These are phyloP conservation scores for Carex kokanica DNA, from an alignment of 176 grass and related monocot species.

Conservation along the genomic window DNA sequence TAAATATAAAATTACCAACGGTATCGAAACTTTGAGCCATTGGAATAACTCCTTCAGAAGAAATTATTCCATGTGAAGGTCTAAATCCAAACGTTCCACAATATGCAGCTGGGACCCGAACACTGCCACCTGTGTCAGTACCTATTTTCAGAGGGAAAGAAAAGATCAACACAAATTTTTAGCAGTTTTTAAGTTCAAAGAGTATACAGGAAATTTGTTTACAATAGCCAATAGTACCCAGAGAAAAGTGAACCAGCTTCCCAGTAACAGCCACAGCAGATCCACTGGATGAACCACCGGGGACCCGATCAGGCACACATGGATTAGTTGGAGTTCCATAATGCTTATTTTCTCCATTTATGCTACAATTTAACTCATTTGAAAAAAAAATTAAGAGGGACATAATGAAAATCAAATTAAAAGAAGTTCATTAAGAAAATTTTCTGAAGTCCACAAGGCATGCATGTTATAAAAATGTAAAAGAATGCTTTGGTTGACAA, in stretches of 20 bases:
- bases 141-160: constrained; percentile 36
- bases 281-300: constrained; percentile 86
- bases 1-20: constrained; percentile 45
- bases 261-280: constrained; percentile 74
- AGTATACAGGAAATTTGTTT: not conserved
- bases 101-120: constrained; percentile 83
- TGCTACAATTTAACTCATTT: constrained; percentile 30
- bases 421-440: not conserved
- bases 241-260: constrained; percentile 63
- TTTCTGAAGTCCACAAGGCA: not conserved
- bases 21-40: constrained; percentile 90
- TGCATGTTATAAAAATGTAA: not conserved
- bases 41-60: constrained; percentile 41
- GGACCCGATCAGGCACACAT: constrained; percentile 57
- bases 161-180: not conserved
- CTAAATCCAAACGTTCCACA: constrained; percentile 83
- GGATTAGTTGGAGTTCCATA: constrained; percentile 88
- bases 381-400: not conserved
- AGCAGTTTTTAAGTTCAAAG: not conserved
- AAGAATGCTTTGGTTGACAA: not conserved
- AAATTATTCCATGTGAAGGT: constrained; percentile 65
- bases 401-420: not conserved
- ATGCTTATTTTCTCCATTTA: constrained; percentile 86
- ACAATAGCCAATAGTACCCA: constrained; percentile 36
- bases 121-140: constrained; percentile 80